phyloP scores from a whole-genome alignment of 1,284 basidiomycete species.

The Fomitopsis schrenkii region DNA sequence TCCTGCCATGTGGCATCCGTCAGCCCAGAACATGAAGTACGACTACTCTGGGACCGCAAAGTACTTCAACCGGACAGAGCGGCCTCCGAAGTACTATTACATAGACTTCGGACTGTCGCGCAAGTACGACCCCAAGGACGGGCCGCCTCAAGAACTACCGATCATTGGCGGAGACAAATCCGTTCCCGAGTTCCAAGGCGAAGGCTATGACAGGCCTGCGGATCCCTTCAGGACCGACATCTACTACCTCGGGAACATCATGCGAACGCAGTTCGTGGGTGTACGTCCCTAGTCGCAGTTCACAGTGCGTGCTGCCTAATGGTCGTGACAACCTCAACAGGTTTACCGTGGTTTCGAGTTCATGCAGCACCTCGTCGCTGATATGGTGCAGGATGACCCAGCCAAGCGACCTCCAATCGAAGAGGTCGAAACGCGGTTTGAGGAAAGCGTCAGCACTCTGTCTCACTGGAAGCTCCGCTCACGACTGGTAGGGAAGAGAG shows the following conservation, averaged over 20 bases:
- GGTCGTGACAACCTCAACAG: background rate
- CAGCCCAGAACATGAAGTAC: constrained; percentile 1
- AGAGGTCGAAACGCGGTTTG: constrained; percentile 10
- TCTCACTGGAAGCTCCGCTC: constrained; percentile 1
- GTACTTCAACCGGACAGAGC: constrained; percentile 22
- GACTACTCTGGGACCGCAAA: constrained; percentile 17
- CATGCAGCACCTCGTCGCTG: constrained; percentile 11
- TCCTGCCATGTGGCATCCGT: constrained; percentile 25
- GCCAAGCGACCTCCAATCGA: constrained; percentile 11
- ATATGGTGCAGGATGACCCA: constrained; percentile 13
- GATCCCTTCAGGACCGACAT: constrained; percentile 28
- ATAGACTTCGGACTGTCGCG: constrained; percentile 33
- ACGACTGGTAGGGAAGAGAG: background rate
- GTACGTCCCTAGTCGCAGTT: background rate
- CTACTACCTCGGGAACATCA: constrained; percentile 27
- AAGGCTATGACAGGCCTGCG: constrained; percentile 6
- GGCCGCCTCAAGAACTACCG: constrained; percentile 12
- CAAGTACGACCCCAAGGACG: constrained; percentile 7
- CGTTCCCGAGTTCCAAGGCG: constrained; percentile 15
- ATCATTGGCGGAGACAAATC: constrained; percentile 15
- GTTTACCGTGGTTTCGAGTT: constrained; percentile 10
- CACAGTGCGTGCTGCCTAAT: background rate
- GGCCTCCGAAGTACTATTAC: constrained; percentile 27
- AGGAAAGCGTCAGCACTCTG: background rate
- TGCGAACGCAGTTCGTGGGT: constrained; percentile 24